A percentile compares a stretch with the other conserved stretches of the same genome.
Evolutionary conservation across 73 alveolate genomes (phyloP).

Genomic region (Stentor roeselii): DNA sequence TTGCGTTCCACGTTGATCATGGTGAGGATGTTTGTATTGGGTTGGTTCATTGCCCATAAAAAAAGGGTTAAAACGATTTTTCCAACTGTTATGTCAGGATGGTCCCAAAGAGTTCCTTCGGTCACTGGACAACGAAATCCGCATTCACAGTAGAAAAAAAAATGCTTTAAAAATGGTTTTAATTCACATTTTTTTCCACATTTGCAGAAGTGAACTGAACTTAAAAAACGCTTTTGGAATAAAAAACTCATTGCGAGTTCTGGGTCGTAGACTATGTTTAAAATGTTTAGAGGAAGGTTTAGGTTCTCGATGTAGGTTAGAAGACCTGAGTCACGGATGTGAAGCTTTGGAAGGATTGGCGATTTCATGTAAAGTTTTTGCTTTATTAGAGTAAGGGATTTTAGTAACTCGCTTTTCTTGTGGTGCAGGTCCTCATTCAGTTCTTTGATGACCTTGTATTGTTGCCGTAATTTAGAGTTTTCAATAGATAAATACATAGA

Average conservation of each 20-base stretch:
- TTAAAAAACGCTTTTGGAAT: background rate
- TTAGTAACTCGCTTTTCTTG: background rate
- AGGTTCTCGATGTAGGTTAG: background rate
- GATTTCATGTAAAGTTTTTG: no score
- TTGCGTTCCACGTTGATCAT: background rate
- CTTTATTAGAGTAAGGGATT: background rate
- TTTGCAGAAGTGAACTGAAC: background rate
- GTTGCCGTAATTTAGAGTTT: background rate
- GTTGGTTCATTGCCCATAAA: constrained; percentile 1
- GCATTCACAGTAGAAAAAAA: constrained; percentile 1
- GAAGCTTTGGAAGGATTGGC: background rate
- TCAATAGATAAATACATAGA: background rate
- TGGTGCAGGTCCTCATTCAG: background rate
- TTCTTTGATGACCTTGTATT: background rate
- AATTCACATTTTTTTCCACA: background rate
- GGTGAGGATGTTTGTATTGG: background rate
- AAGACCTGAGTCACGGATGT: background rate
- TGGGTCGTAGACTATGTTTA: background rate
- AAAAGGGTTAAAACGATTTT: background rate
- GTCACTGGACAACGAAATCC: background rate
- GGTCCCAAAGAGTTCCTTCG: background rate
- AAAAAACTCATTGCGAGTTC: background rate
- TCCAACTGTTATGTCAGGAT: background rate
- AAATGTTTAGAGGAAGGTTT: background rate
- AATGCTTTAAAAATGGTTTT: background rate